Evolutionary conservation across 1,284 basidiomycete species (phyloP).

Genomic region (Peniophora sp.): DNA sequence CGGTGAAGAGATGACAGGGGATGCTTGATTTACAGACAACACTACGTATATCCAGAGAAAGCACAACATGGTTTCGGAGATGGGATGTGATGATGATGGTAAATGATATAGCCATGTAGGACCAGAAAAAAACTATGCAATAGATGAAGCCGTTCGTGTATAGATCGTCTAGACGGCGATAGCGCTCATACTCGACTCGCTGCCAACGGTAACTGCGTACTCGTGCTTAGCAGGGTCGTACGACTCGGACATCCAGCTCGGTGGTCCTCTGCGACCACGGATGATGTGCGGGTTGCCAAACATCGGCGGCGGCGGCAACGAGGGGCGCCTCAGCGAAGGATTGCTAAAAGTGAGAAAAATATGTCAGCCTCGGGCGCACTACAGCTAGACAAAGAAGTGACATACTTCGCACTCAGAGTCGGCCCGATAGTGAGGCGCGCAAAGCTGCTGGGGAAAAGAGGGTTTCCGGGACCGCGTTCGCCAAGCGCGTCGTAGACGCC

Average conservation of each 20-base stretch:
- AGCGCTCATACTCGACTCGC: neutral
- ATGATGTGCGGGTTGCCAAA: neutral
- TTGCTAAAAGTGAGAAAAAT: neutral
- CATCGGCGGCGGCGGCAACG: neutral
- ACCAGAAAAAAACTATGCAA: too few species aligned
- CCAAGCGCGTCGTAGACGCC: slow-evolving; percentile 30
- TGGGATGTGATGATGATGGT: too few species aligned
- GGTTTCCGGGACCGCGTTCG: slow-evolving; percentile 52
- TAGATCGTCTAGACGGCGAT: too few species aligned
- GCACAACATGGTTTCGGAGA: too few species aligned
- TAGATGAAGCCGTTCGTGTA: too few species aligned
- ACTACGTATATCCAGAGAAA: too few species aligned
- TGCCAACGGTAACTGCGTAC: neutral
- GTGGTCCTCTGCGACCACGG: neutral
- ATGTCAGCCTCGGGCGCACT: neutral
- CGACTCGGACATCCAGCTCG: neutral
- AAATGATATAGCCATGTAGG: too few species aligned
- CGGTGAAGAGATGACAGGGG: too few species aligned
- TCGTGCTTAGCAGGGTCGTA: neutral
- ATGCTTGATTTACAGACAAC: too few species aligned
- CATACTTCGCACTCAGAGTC: slow-evolving; percentile 3
- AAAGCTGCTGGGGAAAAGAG: slow-evolving; percentile 41
- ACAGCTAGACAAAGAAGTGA: neutral
- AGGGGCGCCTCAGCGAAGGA: neutral
- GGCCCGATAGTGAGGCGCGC: slow-evolving; percentile 7